Conservation (phyloP, 768 basidiomycete species). For the Collybiopsis confluens region DNA sequence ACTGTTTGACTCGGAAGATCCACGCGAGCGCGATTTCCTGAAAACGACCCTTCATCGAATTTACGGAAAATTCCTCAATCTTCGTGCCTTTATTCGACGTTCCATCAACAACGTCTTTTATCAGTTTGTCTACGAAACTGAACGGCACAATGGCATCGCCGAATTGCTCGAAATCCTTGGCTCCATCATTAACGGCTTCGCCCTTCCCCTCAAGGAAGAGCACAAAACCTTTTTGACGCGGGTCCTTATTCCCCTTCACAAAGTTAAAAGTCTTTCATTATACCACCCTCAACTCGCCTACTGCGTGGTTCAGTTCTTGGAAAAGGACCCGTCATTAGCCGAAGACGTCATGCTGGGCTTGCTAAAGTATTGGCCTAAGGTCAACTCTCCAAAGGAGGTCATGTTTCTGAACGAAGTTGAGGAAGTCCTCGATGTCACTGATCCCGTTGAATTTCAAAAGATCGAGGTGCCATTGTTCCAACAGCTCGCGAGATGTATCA, state of each 20-base stretch:
- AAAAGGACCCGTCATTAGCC: conserved; percentile 89
- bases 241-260: conserved; percentile 92
- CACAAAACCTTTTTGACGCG: conserved; percentile 97
- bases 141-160: conserved; percentile 98
- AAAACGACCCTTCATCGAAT: conserved; percentile 99
- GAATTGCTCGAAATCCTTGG: conserved; percentile 97
- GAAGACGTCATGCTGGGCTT: conserved; percentile 96
- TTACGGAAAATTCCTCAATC: conserved; percentile 98
- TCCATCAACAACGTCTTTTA: conserved; percentile 99
- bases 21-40: conserved; percentile 97
- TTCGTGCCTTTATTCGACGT: conserved; percentile 96
- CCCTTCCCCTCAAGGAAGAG: conserved; percentile 95
- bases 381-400: conserved; percentile 98
- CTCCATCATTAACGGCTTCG: conserved; percentile 99
- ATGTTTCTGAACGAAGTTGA: conserved; percentile 99
- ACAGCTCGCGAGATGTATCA: conserved; percentile 95
- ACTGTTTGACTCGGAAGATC: conserved; percentile 98
- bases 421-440: conserved; percentile 97
- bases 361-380: conserved; percentile 98
- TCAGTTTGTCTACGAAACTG: conserved; percentile 97
- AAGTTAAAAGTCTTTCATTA: conserved; percentile 94
- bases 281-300: conserved; percentile 99
- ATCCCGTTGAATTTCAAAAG: conserved; percentile 94
- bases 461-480: conserved; percentile 90
- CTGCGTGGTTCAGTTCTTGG: conserved; percentile 97